Evolutionary conservation across 225 moss, liverwort and hornwort species (phyloP).

Genomic region (Pleurozium schreberi): DNA sequence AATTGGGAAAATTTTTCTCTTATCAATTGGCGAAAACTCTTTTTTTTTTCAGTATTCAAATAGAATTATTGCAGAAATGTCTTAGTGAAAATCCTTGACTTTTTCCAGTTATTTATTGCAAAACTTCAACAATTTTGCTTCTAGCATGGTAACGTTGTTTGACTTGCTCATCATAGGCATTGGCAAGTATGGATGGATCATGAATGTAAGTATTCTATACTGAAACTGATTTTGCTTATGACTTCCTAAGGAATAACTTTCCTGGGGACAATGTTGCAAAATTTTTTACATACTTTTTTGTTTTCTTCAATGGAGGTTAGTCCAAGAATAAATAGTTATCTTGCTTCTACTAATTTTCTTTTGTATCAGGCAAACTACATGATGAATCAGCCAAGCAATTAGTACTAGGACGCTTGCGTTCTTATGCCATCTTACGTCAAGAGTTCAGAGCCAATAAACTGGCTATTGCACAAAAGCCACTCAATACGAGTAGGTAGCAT

Average conservation of each 20-base stretch:
- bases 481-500: too few species aligned
- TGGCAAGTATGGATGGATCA: slow-evolving; percentile 91
- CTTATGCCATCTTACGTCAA: too few species aligned
- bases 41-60: background rate
- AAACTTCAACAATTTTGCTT: slow-evolving; percentile 85
- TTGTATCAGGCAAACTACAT: too few species aligned
- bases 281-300: background rate
- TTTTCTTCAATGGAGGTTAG: background rate
- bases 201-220: slow-evolving; percentile 29
- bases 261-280: background rate
- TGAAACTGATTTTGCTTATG: background rate
- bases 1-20: background rate
- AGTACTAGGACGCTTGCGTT: too few species aligned
- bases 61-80: background rate
- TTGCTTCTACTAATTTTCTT: too few species aligned
- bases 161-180: slow-evolving; percentile 80
- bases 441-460: too few species aligned
- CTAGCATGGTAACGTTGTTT: slow-evolving; percentile 85
- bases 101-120: slow-evolving; percentile 44
- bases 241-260: background rate
- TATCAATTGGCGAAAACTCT: background rate
- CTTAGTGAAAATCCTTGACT: slow-evolving; percentile 6
- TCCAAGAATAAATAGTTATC: background rate
- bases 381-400: too few species aligned
- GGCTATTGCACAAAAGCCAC: too few species aligned